A percentile compares a stretch with the other conserved stretches of the same genome.
phyloP scores from a whole-genome alignment of 371 early-diverging fungal genomes.

The Haplosporangium sp. region DNA sequence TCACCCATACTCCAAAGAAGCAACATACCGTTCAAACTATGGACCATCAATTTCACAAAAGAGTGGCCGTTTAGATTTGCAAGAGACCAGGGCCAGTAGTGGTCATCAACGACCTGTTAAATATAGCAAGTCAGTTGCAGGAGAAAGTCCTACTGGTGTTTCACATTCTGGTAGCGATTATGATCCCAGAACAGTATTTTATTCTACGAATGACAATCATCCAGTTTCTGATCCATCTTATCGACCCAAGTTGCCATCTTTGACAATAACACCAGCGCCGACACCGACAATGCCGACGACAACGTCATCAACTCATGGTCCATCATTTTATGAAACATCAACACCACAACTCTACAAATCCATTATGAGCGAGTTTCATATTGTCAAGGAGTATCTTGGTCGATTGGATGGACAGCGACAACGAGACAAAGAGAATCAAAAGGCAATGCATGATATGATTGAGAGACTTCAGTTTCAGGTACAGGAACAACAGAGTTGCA shows the following conservation, averaged over 20 bases:
- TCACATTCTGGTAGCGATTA: neutral
- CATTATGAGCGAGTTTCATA: slow-evolving; percentile 32
- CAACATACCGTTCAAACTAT: neutral
- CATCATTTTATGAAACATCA: neutral
- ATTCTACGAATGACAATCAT: neutral
- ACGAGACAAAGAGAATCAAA: slow-evolving; percentile 35
- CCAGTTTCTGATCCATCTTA: neutral
- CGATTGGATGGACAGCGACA: slow-evolving; percentile 42
- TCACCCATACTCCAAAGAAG: slow-evolving; percentile 28
- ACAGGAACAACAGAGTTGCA: slow-evolving; percentile 27
- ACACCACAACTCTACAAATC: slow-evolving; percentile 16
- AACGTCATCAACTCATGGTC: neutral
- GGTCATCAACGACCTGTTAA: slow-evolving; percentile 2
- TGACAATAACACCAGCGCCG: neutral
- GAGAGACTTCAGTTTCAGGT: slow-evolving; percentile 37
- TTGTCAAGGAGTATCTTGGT: slow-evolving; percentile 18
- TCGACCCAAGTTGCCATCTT: slow-evolving; percentile 2
- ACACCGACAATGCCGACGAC: neutral
- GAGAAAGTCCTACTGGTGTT: neutral
- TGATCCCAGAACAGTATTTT: neutral
- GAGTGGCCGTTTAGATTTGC: neutral
- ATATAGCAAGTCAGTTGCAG: neutral
- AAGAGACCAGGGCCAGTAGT: neutral
- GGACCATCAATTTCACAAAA: slow-evolving; percentile 2
- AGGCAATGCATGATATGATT: slow-evolving; percentile 22